These are phyloP conservation scores for Mesotaenium endlicherianum DNA, from an alignment of 139 green algal genomes.

Conservation along the genomic window DNA sequence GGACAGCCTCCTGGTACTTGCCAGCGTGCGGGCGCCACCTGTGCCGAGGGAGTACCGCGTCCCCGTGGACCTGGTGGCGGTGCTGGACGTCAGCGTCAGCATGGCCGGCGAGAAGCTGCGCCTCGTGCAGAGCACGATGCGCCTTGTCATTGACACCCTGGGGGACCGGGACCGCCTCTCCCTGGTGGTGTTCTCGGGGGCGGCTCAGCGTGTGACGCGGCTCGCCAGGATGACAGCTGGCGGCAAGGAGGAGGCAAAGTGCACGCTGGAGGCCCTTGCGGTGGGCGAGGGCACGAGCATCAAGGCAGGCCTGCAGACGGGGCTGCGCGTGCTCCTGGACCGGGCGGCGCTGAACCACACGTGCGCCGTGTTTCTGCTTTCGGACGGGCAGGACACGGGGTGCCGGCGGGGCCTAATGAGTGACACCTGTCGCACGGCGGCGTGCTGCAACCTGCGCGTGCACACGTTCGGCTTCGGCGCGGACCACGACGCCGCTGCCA, in stretches of 20 bases:
- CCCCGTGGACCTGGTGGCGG: conserved; percentile 25
- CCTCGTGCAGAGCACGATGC: conserved; percentile 15
- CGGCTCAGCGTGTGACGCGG: background rate
- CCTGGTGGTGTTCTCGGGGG: conserved; percentile 27
- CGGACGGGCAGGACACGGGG: conserved; percentile 27
- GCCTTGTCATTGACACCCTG: conserved; percentile 9
- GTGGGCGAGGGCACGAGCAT: conserved; percentile 18
- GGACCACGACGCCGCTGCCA: too few species aligned
- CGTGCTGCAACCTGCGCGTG: too few species aligned
- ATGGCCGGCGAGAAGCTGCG: conserved; percentile 20
- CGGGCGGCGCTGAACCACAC: background rate
- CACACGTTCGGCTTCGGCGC: too few species aligned
- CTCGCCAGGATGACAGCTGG: background rate
- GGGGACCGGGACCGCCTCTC: conserved; percentile 20
- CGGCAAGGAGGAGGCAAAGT: background rate
- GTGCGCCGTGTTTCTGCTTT: conserved; percentile 12
- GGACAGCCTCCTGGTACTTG: too few species aligned
- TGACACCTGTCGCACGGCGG: too few species aligned
- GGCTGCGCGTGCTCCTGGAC: conserved; percentile 8
- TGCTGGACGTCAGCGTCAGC: conserved; percentile 35
- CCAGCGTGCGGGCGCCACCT: too few species aligned
- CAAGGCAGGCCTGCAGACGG: background rate
- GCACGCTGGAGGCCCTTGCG: background rate
- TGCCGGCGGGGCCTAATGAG: too few species aligned
- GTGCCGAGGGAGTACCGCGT: too few species aligned